Evolutionary conservation across 768 basidiomycete species (phyloP).

Genomic region (Pisolithus sp.): DNA sequence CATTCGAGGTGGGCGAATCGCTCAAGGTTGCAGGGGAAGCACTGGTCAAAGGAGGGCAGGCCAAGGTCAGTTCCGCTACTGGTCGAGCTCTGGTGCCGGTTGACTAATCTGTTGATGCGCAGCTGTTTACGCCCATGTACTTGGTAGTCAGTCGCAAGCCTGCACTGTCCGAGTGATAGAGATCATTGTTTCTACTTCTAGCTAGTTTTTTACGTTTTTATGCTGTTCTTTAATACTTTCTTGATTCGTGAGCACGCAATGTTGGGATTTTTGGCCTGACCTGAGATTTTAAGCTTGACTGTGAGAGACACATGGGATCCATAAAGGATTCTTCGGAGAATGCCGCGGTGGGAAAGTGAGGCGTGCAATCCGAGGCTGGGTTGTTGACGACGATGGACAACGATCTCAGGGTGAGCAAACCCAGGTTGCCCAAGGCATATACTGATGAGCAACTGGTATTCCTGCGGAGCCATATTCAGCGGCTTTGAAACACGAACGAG

Average conservation of each 20-base stretch:
- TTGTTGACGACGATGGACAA: conserved; percentile 30
- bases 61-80: conserved; percentile 51
- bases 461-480: conserved; percentile 42
- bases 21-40: conserved; percentile 76
- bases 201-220: no score
- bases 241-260: not conserved
- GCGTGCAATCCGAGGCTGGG: conserved; percentile 14
- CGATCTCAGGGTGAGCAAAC: conserved; percentile 61
- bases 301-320: conserved; percentile 11
- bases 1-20: conserved; percentile 82
- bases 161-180: conserved; percentile 3
- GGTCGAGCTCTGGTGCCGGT: not conserved
- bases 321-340: conserved; percentile 19
- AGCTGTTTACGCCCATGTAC: conserved; percentile 90
- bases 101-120: conserved; percentile 4
- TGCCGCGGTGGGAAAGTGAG: conserved; percentile 10
- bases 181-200: not conserved
- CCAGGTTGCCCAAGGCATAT: conserved; percentile 59
- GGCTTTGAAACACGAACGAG: conserved; percentile 57
- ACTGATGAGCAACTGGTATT: conserved; percentile 57
- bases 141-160: conserved; percentile 60
- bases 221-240: not conserved
- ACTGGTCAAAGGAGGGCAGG: conserved; percentile 78
- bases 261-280: not conserved
- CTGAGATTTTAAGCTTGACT: not conserved